phyloP scores from a whole-genome alignment of 169 alveolate species.

The Cryptosporidium viatorum region DNA sequence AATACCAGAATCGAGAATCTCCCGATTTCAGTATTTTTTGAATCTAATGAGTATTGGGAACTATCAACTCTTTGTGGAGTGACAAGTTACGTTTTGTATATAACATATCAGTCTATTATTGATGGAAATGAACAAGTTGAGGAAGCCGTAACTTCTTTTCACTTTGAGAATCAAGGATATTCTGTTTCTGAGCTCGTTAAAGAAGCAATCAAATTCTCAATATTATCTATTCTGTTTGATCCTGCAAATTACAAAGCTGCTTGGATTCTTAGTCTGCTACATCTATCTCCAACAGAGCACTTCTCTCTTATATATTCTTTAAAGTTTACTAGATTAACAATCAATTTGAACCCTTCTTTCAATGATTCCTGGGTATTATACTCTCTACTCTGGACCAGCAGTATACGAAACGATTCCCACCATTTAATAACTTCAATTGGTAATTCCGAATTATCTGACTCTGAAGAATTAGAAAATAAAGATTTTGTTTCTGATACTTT shows the following conservation, averaged over 20 bases:
- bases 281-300: constrained; percentile 1
- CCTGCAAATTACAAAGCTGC: constrained; percentile 44
- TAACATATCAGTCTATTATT: neutral
- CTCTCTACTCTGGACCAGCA: constrained; percentile 36
- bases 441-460: neutral
- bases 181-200: neutral
- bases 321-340: constrained; percentile 2
- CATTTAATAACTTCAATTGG: neutral
- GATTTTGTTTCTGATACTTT: neutral
- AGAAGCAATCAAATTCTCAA: constrained; percentile 36
- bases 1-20: constrained; percentile 8
- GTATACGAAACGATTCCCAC: neutral
- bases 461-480: neutral
- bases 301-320: neutral
- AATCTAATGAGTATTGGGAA: constrained; percentile 15
- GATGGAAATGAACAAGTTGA: constrained; percentile 15
- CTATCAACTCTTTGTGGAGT: constrained; percentile 48
- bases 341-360: constrained; percentile 35
- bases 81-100: constrained; percentile 28
- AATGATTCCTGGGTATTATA: constrained; percentile 53
- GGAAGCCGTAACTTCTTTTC: constrained; percentile 23
- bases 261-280: constrained; percentile 27
- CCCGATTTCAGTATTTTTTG: neutral
- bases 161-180: constrained; percentile 1
- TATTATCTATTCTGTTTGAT: constrained; percentile 24